A percentile compares a stretch with the other conserved stretches of the same genome.
Conservation (phyloP, 495 filamentous ascomycete species). For the Penicillium steckii region DNA sequence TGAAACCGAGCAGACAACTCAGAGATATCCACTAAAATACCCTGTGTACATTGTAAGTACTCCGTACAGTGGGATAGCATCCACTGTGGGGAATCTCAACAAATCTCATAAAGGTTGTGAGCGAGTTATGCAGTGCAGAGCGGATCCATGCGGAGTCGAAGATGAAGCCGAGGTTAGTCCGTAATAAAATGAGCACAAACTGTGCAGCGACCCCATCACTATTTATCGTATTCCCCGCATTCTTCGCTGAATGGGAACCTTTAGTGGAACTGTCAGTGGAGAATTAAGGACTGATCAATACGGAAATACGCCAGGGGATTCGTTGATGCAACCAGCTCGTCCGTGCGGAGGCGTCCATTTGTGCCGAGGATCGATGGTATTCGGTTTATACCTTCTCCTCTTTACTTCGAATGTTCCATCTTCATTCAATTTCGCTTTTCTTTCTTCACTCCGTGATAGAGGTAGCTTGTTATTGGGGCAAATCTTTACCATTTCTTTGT, state of each 20-base stretch:
- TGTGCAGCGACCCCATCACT: not conserved
- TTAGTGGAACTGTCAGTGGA: not conserved
- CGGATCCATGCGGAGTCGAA: not conserved
- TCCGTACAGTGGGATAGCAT: too few relatives aligned
- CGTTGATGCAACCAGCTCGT: not conserved
- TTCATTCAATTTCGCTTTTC: not conserved
- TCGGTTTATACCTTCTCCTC: not conserved
- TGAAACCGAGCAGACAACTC: not conserved
- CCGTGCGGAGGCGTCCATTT: not conserved
- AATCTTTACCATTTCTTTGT: too few relatives aligned
- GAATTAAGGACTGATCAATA: not conserved
- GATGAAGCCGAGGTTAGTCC: not conserved
- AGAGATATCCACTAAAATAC: not conserved
- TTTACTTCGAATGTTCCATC: not conserved
- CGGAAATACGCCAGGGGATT: not conserved
- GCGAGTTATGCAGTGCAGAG: slow-evolving; percentile 5
- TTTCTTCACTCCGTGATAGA: too few relatives aligned
- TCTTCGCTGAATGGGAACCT: not conserved
- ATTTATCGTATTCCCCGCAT: slow-evolving; percentile 6
- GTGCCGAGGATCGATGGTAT: not conserved
- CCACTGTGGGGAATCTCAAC: not conserved
- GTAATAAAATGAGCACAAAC: not conserved
- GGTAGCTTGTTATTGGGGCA: too few relatives aligned
- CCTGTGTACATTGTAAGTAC: too few relatives aligned
- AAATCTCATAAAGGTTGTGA: not conserved